Evolutionary conservation across 148 eudicot genomes (phyloP), one percentile per base, ranked within the genome.

Genomic region (Camellia granthamiana): DNA sequence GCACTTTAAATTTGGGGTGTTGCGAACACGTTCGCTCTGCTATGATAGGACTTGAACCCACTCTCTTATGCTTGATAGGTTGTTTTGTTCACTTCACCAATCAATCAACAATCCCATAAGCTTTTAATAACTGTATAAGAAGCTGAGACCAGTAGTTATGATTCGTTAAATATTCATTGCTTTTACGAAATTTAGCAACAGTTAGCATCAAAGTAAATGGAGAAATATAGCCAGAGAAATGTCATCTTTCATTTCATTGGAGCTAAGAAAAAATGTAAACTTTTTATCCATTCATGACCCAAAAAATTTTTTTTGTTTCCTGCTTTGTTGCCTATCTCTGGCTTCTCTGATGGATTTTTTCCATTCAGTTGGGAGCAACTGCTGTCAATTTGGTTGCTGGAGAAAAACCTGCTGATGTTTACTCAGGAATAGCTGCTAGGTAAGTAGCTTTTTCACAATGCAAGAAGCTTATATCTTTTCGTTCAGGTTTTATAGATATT

Each of bases 371-470:
- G 84, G 99, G 99, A 86, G 99, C 99, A 72, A 90, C 89, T 80
- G 90, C 98, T 76, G 99, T 96, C 76, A 96, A 96, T 87, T 90
- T 96, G 86, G 92, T 93, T 77, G 89, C 90, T 15, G 97, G 97
- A 69, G 98, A 92, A 76, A 89, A 89, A 82, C 99, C 99, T 55
- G 98, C 98, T 56, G 99, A 96, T 89, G 98, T 96, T 83, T 96
- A 96, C 84, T 91, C 99, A 76, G 98, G 97, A 84, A 93, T 96
- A 74, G 98, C 99, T 84, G 89, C 91, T 72, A 89, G 98, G 99
- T 93, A 74, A 86, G 82, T 76, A 66, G 67, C 83, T 54, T 56
- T 80, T 47, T 80, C 60, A 76, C 16, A 51, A 19, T 30, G 43
- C 43, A n/a, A 15, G 15, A 81, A 46, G 58, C 18, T 58, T 80